phyloP scores from a whole-genome alignment of 2,329 filamentous ascomycete genomes.

The Diplodia mutila region DNA sequence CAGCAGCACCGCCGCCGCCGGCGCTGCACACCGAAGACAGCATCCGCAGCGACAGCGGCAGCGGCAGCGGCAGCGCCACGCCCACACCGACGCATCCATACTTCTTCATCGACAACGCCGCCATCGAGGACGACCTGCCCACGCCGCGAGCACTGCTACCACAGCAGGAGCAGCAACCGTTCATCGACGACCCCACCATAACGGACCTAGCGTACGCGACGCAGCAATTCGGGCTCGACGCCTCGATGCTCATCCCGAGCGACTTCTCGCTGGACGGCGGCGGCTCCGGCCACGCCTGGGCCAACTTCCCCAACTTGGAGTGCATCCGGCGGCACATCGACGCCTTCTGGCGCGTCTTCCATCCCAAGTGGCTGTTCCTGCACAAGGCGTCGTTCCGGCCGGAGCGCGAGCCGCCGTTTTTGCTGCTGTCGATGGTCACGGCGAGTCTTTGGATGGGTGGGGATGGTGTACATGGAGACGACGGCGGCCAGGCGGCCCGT shows the following conservation, averaged over 20 bases:
- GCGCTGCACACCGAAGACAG: neutral
- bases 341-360: slow-evolving; percentile 7
- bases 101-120: neutral
- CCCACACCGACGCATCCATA: neutral
- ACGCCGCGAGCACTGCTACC: neutral
- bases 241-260: slow-evolving; percentile 4
- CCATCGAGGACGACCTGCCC: neutral
- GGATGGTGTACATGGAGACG: neutral
- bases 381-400: slow-evolving; percentile 15
- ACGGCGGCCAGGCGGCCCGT: neutral
- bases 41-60: neutral
- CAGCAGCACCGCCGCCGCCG: too few species aligned
- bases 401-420: slow-evolving; percentile 17
- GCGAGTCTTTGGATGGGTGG: slow-evolving; percentile 9
- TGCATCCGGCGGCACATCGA: neutral
- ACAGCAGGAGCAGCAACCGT: neutral
- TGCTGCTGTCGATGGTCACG: slow-evolving; percentile 21
- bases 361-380: slow-evolving; percentile 18
- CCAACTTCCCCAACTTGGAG: slow-evolving; percentile 14
- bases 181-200: neutral
- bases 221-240: neutral
- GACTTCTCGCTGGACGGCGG: neutral
- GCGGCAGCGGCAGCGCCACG: neutral
- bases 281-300: slow-evolving; percentile 7
- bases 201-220: neutral